These are phyloP conservation scores for Fusarium multiceps DNA, from an alignment of 2,329 filamentous ascomycete genomes.

Conservation along the genomic window DNA sequence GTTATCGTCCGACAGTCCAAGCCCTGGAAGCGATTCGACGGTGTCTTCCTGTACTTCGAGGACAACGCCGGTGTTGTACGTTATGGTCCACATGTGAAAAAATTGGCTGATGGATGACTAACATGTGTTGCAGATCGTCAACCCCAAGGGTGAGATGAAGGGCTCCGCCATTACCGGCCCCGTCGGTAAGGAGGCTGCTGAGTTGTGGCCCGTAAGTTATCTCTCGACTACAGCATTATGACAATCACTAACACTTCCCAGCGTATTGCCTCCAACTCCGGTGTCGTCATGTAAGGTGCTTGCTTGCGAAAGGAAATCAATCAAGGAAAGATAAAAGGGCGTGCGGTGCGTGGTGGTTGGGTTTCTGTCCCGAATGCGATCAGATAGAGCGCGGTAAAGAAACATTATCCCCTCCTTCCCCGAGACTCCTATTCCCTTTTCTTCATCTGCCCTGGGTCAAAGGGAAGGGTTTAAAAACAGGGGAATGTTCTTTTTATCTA, in stretches of 20 bases:
- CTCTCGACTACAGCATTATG: too few species aligned
- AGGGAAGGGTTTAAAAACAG: conserved; percentile 30
- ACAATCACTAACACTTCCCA: conserved; percentile 54
- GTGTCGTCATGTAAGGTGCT: conserved; percentile 96
- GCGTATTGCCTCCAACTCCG: conserved; percentile 99
- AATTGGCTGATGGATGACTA: conserved; percentile 45
- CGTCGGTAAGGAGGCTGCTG: conserved; percentile 99
- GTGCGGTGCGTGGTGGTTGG: conserved; percentile 39
- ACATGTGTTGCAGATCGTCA: conserved; percentile 82
- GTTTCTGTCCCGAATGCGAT: conserved; percentile 51
- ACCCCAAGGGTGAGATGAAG: conserved; percentile 99
- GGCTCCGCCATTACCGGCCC: conserved; percentile 98
- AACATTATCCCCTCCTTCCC: conserved; percentile 38
- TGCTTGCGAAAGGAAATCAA: conserved; percentile 38
- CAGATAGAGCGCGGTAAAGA: conserved; percentile 49
- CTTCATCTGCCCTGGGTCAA: conserved; percentile 28
- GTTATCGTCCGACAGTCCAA: conserved; percentile 99
- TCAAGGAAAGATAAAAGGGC: conserved; percentile 47
- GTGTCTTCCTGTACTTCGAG: conserved; percentile 99
- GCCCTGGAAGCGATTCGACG: conserved; percentile 98
- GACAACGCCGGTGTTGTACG: conserved; percentile 99
- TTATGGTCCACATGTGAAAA: conserved; percentile 48
- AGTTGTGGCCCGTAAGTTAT: conserved; percentile 93
- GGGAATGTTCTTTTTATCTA: conserved; percentile 41
- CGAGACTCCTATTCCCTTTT: conserved; percentile 25